phyloP scores from a whole-genome alignment of 306 rosid species.

The Medicago ruthenica region DNA sequence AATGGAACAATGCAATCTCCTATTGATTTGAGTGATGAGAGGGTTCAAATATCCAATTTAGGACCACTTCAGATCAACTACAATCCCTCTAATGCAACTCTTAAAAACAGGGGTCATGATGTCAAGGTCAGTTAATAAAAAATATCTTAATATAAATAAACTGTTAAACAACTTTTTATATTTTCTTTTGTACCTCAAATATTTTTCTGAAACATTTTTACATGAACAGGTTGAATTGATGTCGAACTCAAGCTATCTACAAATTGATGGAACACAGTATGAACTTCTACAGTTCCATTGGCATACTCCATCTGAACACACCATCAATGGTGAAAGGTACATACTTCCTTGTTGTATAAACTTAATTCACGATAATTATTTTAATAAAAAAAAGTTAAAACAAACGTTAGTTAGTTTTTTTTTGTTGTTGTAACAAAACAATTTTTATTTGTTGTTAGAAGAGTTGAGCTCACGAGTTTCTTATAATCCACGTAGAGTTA shows the following conservation, averaged over 20 bases:
- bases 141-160: background rate
- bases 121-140: slow-evolving; percentile 53
- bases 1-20: slow-evolving; percentile 82
- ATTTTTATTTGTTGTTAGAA: too few species aligned
- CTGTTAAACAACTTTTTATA: background rate
- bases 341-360: too few species aligned
- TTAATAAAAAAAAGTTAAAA: too few species aligned
- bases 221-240: slow-evolving; percentile 56
- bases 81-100: slow-evolving; percentile 63
- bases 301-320: slow-evolving; percentile 88
- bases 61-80: slow-evolving; percentile 49
- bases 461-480: too few species aligned
- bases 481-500: too few species aligned
- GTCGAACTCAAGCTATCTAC: slow-evolving; percentile 52
- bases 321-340: slow-evolving; percentile 60
- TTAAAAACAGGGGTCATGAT: slow-evolving; percentile 76
- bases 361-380: too few species aligned
- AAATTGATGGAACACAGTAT: slow-evolving; percentile 59
- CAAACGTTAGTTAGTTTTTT: too few species aligned
- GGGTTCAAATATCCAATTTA: slow-evolving; percentile 52
- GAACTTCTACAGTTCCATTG: slow-evolving; percentile 69
- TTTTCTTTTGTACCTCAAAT: background rate
- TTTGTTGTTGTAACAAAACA: too few species aligned
- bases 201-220: background rate
- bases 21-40: slow-evolving; percentile 53